Percentiles rank a stretch among this genome's conserved stretches.
Evolutionary conservation across 805 yeast genomes (phyloP).

Genomic region (Blastobotrys terrestris): DNA sequence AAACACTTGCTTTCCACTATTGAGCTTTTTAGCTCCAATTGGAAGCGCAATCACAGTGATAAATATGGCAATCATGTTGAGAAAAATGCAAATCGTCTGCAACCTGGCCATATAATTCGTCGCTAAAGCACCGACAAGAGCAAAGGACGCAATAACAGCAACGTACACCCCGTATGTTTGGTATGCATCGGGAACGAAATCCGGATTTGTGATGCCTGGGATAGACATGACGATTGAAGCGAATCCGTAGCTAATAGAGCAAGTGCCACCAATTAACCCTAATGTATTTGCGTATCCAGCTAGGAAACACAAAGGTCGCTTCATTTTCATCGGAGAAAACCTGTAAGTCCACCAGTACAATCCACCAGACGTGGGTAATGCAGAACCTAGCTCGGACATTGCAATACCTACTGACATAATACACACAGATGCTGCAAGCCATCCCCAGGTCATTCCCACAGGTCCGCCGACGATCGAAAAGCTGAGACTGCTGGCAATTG

Average conservation of each 20-base stretch:
- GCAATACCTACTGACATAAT: slow-evolving; percentile 56
- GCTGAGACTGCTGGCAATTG: slow-evolving; percentile 50
- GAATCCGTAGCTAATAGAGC: slow-evolving; percentile 66
- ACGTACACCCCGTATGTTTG: slow-evolving; percentile 61
- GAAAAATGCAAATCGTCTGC: slow-evolving; percentile 52
- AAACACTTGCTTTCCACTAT: slow-evolving; percentile 49
- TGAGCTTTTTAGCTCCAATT: slow-evolving; percentile 31
- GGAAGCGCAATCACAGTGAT: slow-evolving; percentile 34
- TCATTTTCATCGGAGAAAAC: slow-evolving; percentile 50
- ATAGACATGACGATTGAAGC: slow-evolving; percentile 47
- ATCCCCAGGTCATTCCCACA: slow-evolving; percentile 64
- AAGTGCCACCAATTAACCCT: slow-evolving; percentile 59
- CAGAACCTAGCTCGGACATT: slow-evolving; percentile 62
- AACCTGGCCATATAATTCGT: slow-evolving; percentile 51
- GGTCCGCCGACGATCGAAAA: slow-evolving; percentile 59
- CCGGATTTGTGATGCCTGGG: slow-evolving; percentile 43
- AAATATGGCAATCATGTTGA: slow-evolving; percentile 47
- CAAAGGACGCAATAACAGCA: slow-evolving; percentile 51
- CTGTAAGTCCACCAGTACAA: slow-evolving; percentile 63
- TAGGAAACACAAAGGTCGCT: slow-evolving; percentile 51
- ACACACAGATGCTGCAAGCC: slow-evolving; percentile 55
- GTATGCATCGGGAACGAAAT: slow-evolving; percentile 47
- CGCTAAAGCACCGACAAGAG: slow-evolving; percentile 48
- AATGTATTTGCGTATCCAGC: slow-evolving; percentile 65
- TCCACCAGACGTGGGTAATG: slow-evolving; percentile 74